Evolutionary conservation across 306 rosid genomes (phyloP).

Genomic region (Corylus avellana): DNA sequence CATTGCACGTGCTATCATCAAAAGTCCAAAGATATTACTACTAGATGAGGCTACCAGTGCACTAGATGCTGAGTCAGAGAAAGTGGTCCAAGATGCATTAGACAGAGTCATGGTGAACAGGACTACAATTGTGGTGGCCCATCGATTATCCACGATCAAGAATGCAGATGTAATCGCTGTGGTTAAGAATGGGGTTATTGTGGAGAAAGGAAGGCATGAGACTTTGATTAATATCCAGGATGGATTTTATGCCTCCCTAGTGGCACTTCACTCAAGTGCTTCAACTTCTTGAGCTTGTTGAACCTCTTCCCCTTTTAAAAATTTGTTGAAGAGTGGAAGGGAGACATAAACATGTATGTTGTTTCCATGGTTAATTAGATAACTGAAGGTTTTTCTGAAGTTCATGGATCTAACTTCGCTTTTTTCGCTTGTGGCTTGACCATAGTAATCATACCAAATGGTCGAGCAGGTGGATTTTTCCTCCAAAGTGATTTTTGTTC

Average conservation of each 20-base stretch:
- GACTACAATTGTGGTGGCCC: constrained; percentile 83
- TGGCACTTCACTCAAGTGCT: constrained; percentile 69
- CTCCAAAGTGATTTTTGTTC: too few relatives aligned
- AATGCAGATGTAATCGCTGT: constrained; percentile 84
- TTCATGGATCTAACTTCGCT: constrained; percentile 53
- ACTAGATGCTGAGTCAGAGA: constrained; percentile 80
- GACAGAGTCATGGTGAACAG: constrained; percentile 75
- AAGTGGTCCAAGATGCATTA: constrained; percentile 87
- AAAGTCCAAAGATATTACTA: constrained; percentile 72
- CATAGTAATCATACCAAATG: constrained; percentile 63
- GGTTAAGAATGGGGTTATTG: constrained; percentile 78
- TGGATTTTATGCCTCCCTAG: constrained; percentile 83
- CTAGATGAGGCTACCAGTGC: constrained; percentile 93
- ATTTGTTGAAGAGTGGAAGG: neutral
- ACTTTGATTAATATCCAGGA: constrained; percentile 52
- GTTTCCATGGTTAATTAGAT: too few relatives aligned
- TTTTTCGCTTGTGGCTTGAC: constrained; percentile 81
- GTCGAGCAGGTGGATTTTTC: constrained; percentile 25
- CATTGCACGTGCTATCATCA: constrained; percentile 77
- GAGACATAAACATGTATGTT: neutral
- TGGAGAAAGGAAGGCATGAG: constrained; percentile 80
- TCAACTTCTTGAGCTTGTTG: constrained; percentile 33
- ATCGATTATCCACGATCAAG: constrained; percentile 79
- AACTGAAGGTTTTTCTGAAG: constrained; percentile 34
- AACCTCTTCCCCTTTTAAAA: neutral